Evolutionary conservation across 1,284 basidiomycete genomes (phyloP).

Genomic region (Trichosporon coremiiforme): DNA sequence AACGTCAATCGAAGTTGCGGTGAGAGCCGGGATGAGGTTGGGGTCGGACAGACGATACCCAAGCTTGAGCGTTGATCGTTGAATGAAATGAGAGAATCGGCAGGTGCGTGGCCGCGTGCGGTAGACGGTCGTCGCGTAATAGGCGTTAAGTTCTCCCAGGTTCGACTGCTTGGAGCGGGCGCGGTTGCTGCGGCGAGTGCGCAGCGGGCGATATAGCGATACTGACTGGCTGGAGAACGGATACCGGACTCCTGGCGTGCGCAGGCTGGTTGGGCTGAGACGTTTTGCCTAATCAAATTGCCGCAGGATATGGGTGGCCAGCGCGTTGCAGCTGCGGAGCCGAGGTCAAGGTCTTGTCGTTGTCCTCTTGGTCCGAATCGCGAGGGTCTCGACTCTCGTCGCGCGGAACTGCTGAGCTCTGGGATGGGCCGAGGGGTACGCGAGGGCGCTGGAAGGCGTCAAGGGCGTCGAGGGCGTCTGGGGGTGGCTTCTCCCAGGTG

Average conservation of each 20-base stretch:
- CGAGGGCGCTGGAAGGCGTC: conserved; percentile 1
- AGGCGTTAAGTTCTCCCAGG: neutral
- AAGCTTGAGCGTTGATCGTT: conserved; percentile 13
- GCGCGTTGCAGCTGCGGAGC: neutral
- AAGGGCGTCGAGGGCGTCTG: conserved; percentile 12
- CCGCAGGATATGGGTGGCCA: neutral
- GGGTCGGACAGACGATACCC: neutral
- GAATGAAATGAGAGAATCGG: conserved; percentile 2
- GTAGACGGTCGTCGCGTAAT: neutral
- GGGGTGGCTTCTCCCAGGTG: conserved; percentile 7
- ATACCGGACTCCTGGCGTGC: neutral
- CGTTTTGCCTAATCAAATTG: conserved; percentile 9
- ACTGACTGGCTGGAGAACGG: neutral
- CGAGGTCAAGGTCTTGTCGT: neutral
- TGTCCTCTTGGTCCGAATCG: neutral
- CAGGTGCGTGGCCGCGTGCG: conserved; percentile 1
- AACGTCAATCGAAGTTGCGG: neutral
- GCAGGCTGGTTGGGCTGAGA: neutral
- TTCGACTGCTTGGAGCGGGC: neutral
- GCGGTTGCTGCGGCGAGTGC: conserved; percentile 2
- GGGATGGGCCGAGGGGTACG: conserved; percentile 6
- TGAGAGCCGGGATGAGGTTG: neutral
- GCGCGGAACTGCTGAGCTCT: neutral
- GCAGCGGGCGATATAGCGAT: neutral
- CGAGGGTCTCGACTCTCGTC: conserved; percentile 2